Evolutionary conservation across 2,329 filamentous ascomycete species (phyloP), one percentile per base, ranked within the genome.

Genomic region (Epichloe uncinata): DNA sequence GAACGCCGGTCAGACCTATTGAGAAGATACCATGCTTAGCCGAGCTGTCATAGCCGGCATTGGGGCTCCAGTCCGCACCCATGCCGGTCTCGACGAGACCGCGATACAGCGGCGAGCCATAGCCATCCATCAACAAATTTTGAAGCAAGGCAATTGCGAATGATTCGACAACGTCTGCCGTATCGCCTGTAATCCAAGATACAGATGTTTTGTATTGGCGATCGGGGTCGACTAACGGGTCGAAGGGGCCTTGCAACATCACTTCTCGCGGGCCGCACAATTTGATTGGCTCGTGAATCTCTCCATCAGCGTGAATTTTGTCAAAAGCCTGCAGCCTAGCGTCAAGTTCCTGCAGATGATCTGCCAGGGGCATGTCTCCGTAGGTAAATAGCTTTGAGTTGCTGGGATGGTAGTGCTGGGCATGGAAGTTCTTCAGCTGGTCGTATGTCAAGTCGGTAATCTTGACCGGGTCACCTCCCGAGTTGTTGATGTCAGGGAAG

Each of bases 381-480:
- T 98, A 98, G 0, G 93, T 96, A 61, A 97, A 82, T 42, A 98
- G 75, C 69, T 96, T 97, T 43, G 91, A 85, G 66, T 98, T 98
- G 69, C 89, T 97, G 0, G 93, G 93, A 66, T 98, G 91, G 65
- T 98, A 98, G 68, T 98, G 89, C 56, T 89, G 81, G 42, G 83
- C 83, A 56, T 97, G 94, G 65, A 95, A 98, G 41, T 84, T 79
- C 61, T 82, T 85, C 46, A 98, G 73, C 64, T 96, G 87, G 60
- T 91, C 81, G 66, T 96, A 90, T 1, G 90, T 97, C 53, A 98
- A 72, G 58, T 97, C 87, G 33, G 93, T 96, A 60, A 98, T 98
- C 67, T 91, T 94, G 61, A 93, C 84, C 0, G 93, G 93, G 63
- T 98, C 93, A 49, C 93, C 93, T 35, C 93, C 93, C 1, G 91